These are phyloP conservation scores for Candida pseudofarinosa DNA, from an alignment of 805 yeast genomes.

Conservation along the genomic window DNA sequence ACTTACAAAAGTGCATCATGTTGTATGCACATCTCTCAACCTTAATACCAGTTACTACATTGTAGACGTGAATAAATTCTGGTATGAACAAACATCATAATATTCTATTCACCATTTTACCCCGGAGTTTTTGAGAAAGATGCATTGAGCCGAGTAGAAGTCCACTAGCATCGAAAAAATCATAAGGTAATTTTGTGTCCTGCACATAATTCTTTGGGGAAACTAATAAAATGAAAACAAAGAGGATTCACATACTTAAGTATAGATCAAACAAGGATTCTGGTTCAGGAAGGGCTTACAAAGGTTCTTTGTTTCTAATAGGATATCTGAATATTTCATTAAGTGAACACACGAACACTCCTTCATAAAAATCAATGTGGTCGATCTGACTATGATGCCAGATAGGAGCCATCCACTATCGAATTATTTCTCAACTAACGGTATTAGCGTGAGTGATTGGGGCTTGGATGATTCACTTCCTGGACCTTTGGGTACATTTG, in stretches of 20 bases:
- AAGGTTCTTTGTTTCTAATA: not conserved
- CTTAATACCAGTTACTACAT: too few species aligned
- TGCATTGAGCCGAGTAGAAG: too few species aligned
- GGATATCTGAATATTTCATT: too few species aligned
- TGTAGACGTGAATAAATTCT: too few species aligned
- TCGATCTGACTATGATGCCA: conserved; percentile 19
- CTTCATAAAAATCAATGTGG: not conserved
- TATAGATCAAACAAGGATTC: not conserved
- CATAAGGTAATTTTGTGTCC: not conserved
- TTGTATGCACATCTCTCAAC: too few species aligned
- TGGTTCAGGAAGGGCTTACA: not conserved
- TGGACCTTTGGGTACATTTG: not conserved
- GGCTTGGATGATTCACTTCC: conserved; percentile 23
- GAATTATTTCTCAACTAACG: conserved; percentile 15
- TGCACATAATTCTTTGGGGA: not conserved
- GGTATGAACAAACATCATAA: too few species aligned
- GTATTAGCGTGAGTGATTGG: conserved; percentile 28
- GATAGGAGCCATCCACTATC: conserved; percentile 24
- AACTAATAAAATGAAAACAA: conserved; percentile 2
- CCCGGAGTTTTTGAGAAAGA: too few species aligned
- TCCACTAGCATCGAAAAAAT: too few species aligned
- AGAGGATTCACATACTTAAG: not conserved
- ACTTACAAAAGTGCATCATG: too few species aligned
- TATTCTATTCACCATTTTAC: too few species aligned
- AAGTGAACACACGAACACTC: too few species aligned